Percentiles rank a stretch among this genome's conserved stretches.
phyloP scores from a whole-genome alignment of 805 yeast genomes.

The Candida sakaeoensis region DNA sequence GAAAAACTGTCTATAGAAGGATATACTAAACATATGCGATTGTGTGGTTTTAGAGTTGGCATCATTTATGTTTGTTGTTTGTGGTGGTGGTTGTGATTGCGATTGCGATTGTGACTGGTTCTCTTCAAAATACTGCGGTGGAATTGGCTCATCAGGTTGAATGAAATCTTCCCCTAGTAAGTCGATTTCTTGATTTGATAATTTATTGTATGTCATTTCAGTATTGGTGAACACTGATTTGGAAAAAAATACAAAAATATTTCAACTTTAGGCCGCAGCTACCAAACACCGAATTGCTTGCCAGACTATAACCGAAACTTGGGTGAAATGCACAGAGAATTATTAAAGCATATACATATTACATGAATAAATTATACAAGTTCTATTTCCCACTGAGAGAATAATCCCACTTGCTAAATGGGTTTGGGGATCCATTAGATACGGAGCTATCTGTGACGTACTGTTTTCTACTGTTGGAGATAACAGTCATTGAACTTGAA shows the following conservation, averaged over 20 bases:
- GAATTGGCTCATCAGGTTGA: constrained; percentile 18
- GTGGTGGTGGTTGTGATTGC: background rate
- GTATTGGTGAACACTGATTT: background rate
- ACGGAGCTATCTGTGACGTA: background rate
- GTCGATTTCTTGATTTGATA: constrained; percentile 6
- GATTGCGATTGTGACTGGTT: background rate
- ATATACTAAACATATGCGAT: constrained; percentile 50
- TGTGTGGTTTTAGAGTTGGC: too few species aligned
- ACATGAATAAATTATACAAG: background rate
- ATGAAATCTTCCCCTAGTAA: constrained; percentile 17
- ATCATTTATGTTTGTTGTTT: background rate
- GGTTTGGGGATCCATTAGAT: background rate
- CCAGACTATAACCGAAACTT: too few species aligned
- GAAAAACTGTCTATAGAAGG: constrained; percentile 62
- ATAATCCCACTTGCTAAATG: background rate
- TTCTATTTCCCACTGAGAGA: background rate
- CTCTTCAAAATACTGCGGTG: background rate
- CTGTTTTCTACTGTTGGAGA: background rate
- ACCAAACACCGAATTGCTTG: too few species aligned
- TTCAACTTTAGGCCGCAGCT: background rate
- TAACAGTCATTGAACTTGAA: background rate
- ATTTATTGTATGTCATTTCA: constrained; percentile 4
- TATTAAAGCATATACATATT: too few species aligned
- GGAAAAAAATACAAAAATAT: background rate
- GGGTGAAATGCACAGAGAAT: too few species aligned